A percentile compares a stretch with the other conserved stretches of the same genome.
phyloP scores from a whole-genome alignment of 768 basidiomycete species.

The Lyophyllum atratum region DNA sequence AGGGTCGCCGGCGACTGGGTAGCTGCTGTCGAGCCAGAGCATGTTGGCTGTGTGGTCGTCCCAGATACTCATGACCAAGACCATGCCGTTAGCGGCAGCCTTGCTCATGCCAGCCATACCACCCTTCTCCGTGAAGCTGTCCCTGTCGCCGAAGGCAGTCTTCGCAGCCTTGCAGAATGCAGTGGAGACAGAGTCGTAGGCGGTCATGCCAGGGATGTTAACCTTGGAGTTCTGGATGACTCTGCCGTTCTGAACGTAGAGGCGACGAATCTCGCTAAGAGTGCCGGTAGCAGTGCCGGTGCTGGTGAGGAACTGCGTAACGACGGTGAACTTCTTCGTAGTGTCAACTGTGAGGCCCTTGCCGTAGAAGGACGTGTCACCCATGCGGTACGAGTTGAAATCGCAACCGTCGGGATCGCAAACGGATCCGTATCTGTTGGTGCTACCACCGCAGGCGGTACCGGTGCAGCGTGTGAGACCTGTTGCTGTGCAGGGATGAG shows the following conservation, averaged over 20 bases:
- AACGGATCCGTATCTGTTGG: slow-evolving; percentile 40
- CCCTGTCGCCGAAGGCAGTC: slow-evolving; percentile 44
- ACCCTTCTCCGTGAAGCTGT: slow-evolving; percentile 41
- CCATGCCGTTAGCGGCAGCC: slow-evolving; percentile 44
- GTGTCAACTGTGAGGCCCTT: slow-evolving; percentile 50
- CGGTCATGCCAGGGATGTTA: slow-evolving; percentile 43
- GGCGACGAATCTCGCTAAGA: slow-evolving; percentile 52
- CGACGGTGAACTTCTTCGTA: slow-evolving; percentile 50
- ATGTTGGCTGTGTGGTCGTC: slow-evolving; percentile 50
- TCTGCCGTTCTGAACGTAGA: slow-evolving; percentile 54
- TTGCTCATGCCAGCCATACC: slow-evolving; percentile 37
- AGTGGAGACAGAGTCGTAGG: slow-evolving; percentile 49
- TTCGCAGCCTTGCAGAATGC: slow-evolving; percentile 47
- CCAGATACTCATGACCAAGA: slow-evolving; percentile 48
- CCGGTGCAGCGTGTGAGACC: slow-evolving; percentile 45
- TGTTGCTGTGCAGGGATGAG: slow-evolving; percentile 46
- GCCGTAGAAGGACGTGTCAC: slow-evolving; percentile 47
- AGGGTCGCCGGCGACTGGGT: slow-evolving; percentile 37
- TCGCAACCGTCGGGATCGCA: slow-evolving; percentile 62
- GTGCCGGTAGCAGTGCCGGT: slow-evolving; percentile 46
- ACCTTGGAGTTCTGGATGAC: slow-evolving; percentile 51
- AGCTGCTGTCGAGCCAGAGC: slow-evolving; percentile 58
- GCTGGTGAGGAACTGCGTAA: slow-evolving; percentile 57
- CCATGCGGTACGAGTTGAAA: slow-evolving; percentile 41
- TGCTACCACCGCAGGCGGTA: slow-evolving; percentile 34